Conservation (phyloP, 306 rosid species). For the Chamaecrista fasciculata region DNA sequence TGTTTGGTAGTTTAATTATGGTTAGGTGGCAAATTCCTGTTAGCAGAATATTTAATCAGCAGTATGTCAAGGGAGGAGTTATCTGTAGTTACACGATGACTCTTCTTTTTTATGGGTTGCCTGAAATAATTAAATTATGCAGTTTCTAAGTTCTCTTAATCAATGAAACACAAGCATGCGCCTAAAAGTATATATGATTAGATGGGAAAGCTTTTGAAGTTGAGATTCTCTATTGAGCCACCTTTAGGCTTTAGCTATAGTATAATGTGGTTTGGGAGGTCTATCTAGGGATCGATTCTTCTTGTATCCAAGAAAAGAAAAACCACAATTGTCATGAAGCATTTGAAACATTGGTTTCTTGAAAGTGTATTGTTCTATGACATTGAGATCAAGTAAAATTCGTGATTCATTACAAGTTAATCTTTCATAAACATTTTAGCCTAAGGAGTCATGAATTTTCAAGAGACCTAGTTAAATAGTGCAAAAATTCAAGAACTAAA, state of each 20-base stretch:
- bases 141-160: conserved; percentile 24
- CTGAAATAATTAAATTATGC: conserved; percentile 34
- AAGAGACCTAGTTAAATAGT: no score
- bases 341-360: conserved; percentile 27
- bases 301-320: neutral
- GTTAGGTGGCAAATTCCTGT: conserved; percentile 31
- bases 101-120: conserved; percentile 24
- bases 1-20: conserved; percentile 33
- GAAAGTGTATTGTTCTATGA: conserved; percentile 24
- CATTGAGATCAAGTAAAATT: conserved; percentile 33
- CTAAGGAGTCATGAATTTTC: no score
- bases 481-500: no score
- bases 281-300: neutral
- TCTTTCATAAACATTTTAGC: no score
- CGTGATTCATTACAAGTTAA: no score
- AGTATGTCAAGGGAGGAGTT: conserved; percentile 1
- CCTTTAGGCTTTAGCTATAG: conserved; percentile 14
- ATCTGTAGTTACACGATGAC: neutral
- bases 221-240: neutral
- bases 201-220: conserved; percentile 8
- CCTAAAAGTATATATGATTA: conserved; percentile 14
- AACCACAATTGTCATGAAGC: conserved; percentile 23
- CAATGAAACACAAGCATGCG: conserved; percentile 26
- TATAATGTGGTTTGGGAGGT: neutral
- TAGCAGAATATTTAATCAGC: conserved; percentile 15